Base-by-base conservation (phyloP, 352 stramenopile species). In the Pythium scleroteichum region DNA sequence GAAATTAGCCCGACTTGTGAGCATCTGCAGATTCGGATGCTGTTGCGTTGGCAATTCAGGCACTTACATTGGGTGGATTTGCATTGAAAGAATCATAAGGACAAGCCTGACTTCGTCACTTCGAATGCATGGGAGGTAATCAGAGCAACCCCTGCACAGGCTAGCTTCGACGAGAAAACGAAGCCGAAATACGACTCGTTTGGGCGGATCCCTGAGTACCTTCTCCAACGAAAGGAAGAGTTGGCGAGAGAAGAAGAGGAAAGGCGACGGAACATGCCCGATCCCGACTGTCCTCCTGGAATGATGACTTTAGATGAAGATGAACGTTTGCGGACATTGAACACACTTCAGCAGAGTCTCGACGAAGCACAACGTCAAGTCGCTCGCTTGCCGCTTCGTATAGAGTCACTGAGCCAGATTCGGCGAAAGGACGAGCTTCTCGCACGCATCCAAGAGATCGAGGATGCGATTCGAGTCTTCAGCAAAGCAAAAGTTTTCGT, bases 391-490 rank as follows among this genome's bases (percentile, higher is more conserved):
- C 90, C 90, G 26, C 71, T 97, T 12, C 82, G 88, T 17, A 86
- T 96, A 29, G 85, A 97, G 54, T 96, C 88, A 1, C 70, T 84
- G 12, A 85, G 73, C 20, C 84, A 96, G 67, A 87, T 87, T 17
- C 80, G 83, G 24, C 74, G 81, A 41, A 94, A 96, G 63, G 82
- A 90, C 33, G 84, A 85, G 35, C 63, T 97, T 3, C 85, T 97
- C 41, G 62, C 69, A 17, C 92, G 94, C 50, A 64, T 97, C 16
- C 82, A 83, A 55, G 89, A 97, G 59, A 96, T 97, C 44, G 89
- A 97, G 29, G 84, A 93, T 49, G 89, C 90, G 20, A 95, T 97
- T 68, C 83, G 81, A 27, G 85, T 97, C 16, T 97, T 97, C 39
- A 82, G 82, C 53, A 80, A 85, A 12, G 39, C 71, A 0, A 97